Conservation (phyloP, 495 filamentous ascomycete genomes). For the Aspergillus heteromorphus region DNA sequence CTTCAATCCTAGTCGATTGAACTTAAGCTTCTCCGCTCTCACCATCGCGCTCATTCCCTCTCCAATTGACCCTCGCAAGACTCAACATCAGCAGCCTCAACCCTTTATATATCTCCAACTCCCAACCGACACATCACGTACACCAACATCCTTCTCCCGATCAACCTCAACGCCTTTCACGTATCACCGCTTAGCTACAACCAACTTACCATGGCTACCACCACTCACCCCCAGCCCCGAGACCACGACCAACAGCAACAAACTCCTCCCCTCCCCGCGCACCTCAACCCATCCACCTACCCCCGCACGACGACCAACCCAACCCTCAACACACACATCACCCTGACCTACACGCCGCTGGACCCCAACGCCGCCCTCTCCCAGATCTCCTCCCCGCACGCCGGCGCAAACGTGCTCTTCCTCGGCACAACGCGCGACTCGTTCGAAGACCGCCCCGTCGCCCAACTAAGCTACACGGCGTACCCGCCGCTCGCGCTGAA, state of each 20-base stretch:
- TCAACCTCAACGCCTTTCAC: too few species aligned
- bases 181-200: neutral
- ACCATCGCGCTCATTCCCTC: too few species aligned
- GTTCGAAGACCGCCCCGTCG: constrained; percentile 70
- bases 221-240: neutral
- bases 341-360: constrained; percentile 57
- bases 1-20: neutral
- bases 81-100: too few species aligned
- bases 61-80: too few species aligned
- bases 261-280: constrained; percentile 20
- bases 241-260: constrained; percentile 1
- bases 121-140: too few species aligned
- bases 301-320: constrained; percentile 28
- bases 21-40: too few species aligned
- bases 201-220: neutral
- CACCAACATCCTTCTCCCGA: too few species aligned
- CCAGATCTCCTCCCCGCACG: constrained; percentile 68
- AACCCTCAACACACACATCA: constrained; percentile 34
- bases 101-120: too few species aligned
- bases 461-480: constrained; percentile 73
- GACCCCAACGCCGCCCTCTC: constrained; percentile 54
- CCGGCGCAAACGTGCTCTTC: constrained; percentile 87
- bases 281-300: constrained; percentile 39
- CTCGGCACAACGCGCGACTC: constrained; percentile 82
- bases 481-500: constrained; percentile 72